Evolutionary conservation across 805 yeast species (phyloP).

Genomic region (Yamadazyma insecticola): DNA sequence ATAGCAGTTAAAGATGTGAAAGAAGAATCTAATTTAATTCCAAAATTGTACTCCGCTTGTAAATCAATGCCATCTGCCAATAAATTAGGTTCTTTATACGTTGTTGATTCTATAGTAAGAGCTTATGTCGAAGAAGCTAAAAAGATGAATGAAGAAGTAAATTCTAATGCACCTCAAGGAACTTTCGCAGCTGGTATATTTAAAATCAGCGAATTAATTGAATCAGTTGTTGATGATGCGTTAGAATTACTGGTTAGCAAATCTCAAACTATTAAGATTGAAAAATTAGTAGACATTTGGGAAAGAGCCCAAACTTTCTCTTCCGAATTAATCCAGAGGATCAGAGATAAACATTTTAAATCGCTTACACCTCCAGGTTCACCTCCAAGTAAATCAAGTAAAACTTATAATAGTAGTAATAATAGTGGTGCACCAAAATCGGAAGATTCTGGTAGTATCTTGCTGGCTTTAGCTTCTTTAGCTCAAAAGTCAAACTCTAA

Average conservation of each 20-base stretch:
- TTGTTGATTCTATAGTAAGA: slow-evolving; percentile 88
- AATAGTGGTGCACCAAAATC: slow-evolving; percentile 18
- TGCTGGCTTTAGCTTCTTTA: slow-evolving; percentile 66
- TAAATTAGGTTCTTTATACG: slow-evolving; percentile 87
- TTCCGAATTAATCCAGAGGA: slow-evolving; percentile 46
- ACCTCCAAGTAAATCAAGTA: slow-evolving; percentile 21
- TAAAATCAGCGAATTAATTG: slow-evolving; percentile 60
- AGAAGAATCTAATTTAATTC: slow-evolving; percentile 52
- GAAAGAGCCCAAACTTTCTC: slow-evolving; percentile 76
- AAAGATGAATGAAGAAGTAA: slow-evolving; percentile 46
- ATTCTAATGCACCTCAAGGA: slow-evolving; percentile 55
- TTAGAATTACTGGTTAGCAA: slow-evolving; percentile 47
- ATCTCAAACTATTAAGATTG: slow-evolving; percentile 64
- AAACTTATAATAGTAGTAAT: slow-evolving; percentile 1
- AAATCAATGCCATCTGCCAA: slow-evolving; percentile 72
- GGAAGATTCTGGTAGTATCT: slow-evolving; percentile 55
- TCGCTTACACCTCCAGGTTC: slow-evolving; percentile 68
- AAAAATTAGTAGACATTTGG: slow-evolving; percentile 91
- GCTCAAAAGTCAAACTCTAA: slow-evolving; percentile 40
- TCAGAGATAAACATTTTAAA: slow-evolving; percentile 56
- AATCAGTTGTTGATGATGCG: slow-evolving; percentile 59
- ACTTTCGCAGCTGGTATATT: slow-evolving; percentile 70
- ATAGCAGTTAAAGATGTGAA: slow-evolving; percentile 66
- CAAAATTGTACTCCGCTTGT: slow-evolving; percentile 59
- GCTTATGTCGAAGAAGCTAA: slow-evolving; percentile 74